Base-by-base conservation (phyloP, 2,329 filamentous ascomycete genomes). In the Didymellaceae sp. region DNA sequence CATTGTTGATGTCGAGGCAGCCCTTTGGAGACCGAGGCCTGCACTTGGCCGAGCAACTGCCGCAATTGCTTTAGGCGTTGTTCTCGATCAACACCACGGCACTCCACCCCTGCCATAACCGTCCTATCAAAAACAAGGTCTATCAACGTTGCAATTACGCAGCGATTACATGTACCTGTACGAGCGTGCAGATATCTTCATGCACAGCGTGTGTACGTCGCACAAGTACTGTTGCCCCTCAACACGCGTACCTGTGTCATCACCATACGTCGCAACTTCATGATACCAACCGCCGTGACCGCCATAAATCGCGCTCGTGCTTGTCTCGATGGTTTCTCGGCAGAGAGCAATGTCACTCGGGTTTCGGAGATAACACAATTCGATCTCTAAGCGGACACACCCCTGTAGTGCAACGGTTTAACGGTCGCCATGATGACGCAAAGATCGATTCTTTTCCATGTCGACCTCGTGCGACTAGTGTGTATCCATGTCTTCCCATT, bases 391-490 rank as follows among this genome's bases (percentile, higher is more conserved):
- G 41, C 18, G 41, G 34, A 44, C n/a, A 25, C 20, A 38, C 42
- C 48, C 48, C 37, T 45, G 42, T 38, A 9, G 17, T 25, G 20
- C 16, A 42, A 42, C 42, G 30, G 16, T 52, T 20, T 25, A 40
- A 52, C 41, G 24, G 35, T 21, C 48, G 46, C 45, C 48, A 46
- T 33, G 24, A 47, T 52, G 49, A 52, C 49, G 49, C 39, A 44
- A 1, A 20, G 16, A 11, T 33, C 18, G 22, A 18, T 16, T 16
- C 6, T n/a, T 10, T 16, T 22, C 17, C 22, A 20, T 37, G 26
- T 31, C 17, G 34, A 38, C 25, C 32, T 47, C 22, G 38, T 32
- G n/a, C 17, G n/a, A 31, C 34, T 25, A 43, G 26, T 24, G 16
- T 32, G 5, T 31, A 39, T 46, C 28, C 10, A 39, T 1, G 18